Conservation (phyloP, 805 yeast genomes). For the Wickerhamiella sergipiensis region DNA sequence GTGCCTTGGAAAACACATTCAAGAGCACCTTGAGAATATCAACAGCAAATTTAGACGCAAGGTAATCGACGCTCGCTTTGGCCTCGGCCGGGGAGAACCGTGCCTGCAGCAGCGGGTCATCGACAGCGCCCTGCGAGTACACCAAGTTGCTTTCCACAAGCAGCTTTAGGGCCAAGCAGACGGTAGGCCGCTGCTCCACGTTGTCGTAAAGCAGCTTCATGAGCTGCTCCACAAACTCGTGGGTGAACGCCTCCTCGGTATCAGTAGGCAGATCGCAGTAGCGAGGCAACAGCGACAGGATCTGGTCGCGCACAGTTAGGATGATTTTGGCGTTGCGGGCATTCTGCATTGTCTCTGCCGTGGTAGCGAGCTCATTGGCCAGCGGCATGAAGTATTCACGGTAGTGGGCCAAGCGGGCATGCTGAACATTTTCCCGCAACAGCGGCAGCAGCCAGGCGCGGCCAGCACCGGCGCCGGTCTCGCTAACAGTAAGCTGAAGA, state of each 20-base stretch:
- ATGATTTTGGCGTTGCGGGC: conserved; percentile 66
- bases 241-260: conserved; percentile 47
- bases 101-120: conserved; percentile 46
- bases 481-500: conserved; percentile 43
- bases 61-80: conserved; percentile 41
- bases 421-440: conserved; percentile 70
- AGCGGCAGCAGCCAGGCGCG: conserved; percentile 93
- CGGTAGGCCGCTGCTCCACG: conserved; percentile 61
- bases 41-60: conserved; percentile 41
- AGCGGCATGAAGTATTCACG: conserved; percentile 53
- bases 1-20: conserved; percentile 83
- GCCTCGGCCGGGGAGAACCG: conserved; percentile 47
- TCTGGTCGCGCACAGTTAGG: conserved; percentile 75
- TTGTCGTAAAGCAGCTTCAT: conserved; percentile 63
- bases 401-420: conserved; percentile 55
- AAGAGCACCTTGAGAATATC: conserved; percentile 77
- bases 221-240: conserved; percentile 62
- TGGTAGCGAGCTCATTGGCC: conserved; percentile 21
- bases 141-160: conserved; percentile 64
- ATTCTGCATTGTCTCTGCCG: conserved; percentile 15
- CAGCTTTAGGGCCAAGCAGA: conserved; percentile 68
- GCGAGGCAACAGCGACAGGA: conserved; percentile 82
- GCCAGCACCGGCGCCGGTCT: conserved; percentile 47
- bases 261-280: conserved; percentile 82
- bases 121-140: conserved; percentile 44